Conservation (phyloP, 306 rosid genomes). For the Acacia melanoxylon region DNA sequence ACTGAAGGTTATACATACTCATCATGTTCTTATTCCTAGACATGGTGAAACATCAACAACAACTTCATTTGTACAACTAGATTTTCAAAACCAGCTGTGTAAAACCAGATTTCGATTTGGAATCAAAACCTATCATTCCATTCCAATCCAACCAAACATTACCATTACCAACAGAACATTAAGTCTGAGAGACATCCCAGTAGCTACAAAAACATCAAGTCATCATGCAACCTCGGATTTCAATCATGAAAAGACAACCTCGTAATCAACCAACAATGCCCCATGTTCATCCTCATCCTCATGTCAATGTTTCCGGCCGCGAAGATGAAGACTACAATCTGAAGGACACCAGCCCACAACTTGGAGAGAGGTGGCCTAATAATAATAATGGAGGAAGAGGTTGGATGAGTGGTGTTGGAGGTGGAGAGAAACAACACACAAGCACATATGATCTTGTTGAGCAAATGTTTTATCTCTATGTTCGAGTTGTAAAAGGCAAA, state of each 20-base stretch:
- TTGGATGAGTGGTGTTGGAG: slow-evolving; percentile 66
- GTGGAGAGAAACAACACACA: slow-evolving; percentile 59
- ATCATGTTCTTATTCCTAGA: slow-evolving; percentile 70
- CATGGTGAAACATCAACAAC: slow-evolving; percentile 67
- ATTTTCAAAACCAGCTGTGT: slow-evolving; percentile 60
- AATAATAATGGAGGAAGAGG: slow-evolving; percentile 61
- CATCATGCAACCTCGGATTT: slow-evolving; percentile 46
- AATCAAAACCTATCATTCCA: slow-evolving; percentile 51
- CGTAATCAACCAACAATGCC: slow-evolving; percentile 46
- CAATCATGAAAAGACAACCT: slow-evolving; percentile 57
- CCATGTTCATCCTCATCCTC: slow-evolving; percentile 14
- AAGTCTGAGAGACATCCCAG: slow-evolving; percentile 12
- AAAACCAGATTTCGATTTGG: slow-evolving; percentile 48
- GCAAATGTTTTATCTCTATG: slow-evolving; percentile 80
- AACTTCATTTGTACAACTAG: slow-evolving; percentile 64
- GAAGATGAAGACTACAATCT: slow-evolving; percentile 58
- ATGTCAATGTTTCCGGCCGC: slow-evolving; percentile 31
- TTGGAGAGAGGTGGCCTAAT: slow-evolving; percentile 81
- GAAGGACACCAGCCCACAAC: slow-evolving; percentile 80
- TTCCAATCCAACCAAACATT: slow-evolving; percentile 47
- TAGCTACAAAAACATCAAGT: slow-evolving; percentile 51
- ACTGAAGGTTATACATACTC: slow-evolving; percentile 63
- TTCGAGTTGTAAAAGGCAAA: slow-evolving; percentile 76
- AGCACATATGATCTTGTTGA: slow-evolving; percentile 90
- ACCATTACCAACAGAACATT: slow-evolving; percentile 30